These are phyloP conservation scores for Vachellia collinsii DNA, from an alignment of 306 rosid genomes.

Conservation along the genomic window DNA sequence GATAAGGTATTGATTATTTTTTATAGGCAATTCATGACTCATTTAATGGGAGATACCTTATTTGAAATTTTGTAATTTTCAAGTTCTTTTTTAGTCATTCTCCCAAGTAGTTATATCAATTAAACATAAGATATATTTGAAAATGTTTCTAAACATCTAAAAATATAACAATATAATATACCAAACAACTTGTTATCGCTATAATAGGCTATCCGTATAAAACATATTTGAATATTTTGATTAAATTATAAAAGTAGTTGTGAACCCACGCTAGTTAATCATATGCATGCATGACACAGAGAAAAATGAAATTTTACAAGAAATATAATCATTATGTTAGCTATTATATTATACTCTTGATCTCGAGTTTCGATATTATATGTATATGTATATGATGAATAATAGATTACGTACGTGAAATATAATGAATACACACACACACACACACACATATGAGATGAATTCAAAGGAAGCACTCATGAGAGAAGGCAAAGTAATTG, in stretches of 20 bases:
- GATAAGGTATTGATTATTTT: too few species aligned
- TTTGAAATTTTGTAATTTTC: too few species aligned
- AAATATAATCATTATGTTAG: neutral
- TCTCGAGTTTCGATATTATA: neutral
- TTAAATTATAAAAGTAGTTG: neutral
- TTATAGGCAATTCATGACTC: too few species aligned
- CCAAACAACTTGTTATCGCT: neutral
- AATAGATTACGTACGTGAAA: neutral
- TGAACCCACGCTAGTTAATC: neutral
- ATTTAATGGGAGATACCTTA: too few species aligned
- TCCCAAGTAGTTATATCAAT: neutral
- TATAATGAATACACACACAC: too few species aligned
- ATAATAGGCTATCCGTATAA: neutral
- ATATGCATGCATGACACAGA: neutral
- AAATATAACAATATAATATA: neutral
- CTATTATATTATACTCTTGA: neutral
- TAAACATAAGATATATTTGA: neutral
- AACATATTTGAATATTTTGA: neutral
- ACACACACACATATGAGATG: neutral
- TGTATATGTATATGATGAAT: neutral
- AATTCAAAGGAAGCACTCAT: conserved; percentile 60
- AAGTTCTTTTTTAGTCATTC: too few species aligned
- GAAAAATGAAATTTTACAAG: neutral
- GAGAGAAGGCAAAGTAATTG: conserved; percentile 37
- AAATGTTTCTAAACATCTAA: neutral